Conservation (phyloP, 2,329 filamentous ascomycete genomes). For the Colletotrichum acutatum region DNA sequence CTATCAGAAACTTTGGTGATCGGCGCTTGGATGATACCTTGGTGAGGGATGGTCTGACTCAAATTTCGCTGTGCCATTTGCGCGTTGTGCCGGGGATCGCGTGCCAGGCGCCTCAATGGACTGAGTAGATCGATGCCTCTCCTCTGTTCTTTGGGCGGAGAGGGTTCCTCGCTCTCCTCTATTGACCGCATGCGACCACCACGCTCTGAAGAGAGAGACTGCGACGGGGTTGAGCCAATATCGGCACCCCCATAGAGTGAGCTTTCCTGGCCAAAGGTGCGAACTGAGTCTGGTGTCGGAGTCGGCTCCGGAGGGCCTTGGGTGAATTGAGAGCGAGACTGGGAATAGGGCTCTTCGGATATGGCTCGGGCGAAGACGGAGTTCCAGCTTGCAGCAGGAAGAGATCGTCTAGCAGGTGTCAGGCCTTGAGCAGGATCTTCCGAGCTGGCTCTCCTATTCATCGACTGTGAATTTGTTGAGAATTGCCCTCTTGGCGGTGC, state of each 20-base stretch:
- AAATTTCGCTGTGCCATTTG: slow-evolving; percentile 5
- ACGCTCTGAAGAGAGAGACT: not conserved
- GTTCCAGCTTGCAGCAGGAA: not conserved
- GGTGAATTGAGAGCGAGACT: not conserved
- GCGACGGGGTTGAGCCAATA: slow-evolving; percentile 13
- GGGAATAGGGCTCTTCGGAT: not conserved
- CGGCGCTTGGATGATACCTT: slow-evolving; percentile 4
- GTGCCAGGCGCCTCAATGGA: not conserved
- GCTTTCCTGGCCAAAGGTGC: slow-evolving; percentile 35
- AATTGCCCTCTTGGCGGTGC: slow-evolving; percentile 21
- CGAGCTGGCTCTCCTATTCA: not conserved
- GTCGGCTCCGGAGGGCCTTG: not conserved
- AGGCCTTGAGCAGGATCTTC: not conserved
- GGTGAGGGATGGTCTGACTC: not conserved
- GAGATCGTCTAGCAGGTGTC: not conserved
- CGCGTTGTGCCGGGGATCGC: not conserved
- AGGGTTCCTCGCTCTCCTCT: slow-evolving; percentile 17
- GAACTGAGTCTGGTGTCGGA: slow-evolving; percentile 16
- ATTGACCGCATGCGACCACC: not conserved
- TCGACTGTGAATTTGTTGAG: not conserved
- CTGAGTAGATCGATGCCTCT: not conserved
- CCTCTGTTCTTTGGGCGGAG: not conserved
- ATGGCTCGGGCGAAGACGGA: slow-evolving; percentile 23
- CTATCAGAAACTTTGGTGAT: slow-evolving; percentile 12
- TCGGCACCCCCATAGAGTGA: slow-evolving; percentile 24